Evolutionary conservation across 345 rosid species (phyloP).

Genomic region (Rhodamnia rubescens): DNA sequence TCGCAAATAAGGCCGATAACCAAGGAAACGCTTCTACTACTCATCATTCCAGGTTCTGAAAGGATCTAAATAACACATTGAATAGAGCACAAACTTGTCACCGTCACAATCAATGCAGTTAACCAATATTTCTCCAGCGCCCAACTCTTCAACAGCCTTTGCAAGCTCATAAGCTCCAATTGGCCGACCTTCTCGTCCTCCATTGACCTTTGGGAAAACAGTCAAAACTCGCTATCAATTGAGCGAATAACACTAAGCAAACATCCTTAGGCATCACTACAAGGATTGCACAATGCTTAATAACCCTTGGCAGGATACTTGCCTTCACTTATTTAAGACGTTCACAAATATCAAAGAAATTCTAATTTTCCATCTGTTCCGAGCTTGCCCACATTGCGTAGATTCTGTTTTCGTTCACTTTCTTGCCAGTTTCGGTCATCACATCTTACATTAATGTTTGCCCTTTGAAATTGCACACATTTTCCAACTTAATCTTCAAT

Average conservation of each 20-base stretch:
- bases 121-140: conserved; percentile 91
- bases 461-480: not conserved
- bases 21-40: not conserved
- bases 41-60: not conserved
- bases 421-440: not conserved
- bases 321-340: not conserved
- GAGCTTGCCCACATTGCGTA: too few species aligned
- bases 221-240: not conserved
- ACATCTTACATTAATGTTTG: not conserved
- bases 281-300: not conserved
- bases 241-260: not conserved
- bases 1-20: not conserved
- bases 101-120: conserved; percentile 99
- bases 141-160: conserved; percentile 85
- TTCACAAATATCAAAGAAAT: too few species aligned
- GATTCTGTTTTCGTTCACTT: too few species aligned
- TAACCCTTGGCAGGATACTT: not conserved
- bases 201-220: conserved; percentile 48
- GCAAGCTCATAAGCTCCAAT: conserved; percentile 98
- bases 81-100: conserved; percentile 7
- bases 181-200: conserved; percentile 96
- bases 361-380: too few species aligned
- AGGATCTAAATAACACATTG: not conserved
- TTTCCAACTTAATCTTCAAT: not conserved
- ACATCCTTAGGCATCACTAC: not conserved